Evolutionary conservation across 306 rosid species (phyloP).

Genomic region (Macrotyloma uniflorum): DNA sequence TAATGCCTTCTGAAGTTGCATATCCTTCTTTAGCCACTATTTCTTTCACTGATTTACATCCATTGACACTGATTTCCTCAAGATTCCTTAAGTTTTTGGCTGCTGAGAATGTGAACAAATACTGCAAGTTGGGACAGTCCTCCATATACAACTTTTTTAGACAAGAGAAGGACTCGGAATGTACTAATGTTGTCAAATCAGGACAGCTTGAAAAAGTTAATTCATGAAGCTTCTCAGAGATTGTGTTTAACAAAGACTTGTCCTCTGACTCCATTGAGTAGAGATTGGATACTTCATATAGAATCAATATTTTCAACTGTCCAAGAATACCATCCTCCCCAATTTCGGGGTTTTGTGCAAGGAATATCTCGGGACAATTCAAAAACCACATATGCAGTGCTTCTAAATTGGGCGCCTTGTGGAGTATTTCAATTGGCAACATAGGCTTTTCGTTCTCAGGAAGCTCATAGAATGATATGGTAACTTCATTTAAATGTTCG

Average conservation of each 20-base stretch:
- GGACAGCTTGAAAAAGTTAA: not conserved
- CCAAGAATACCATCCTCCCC: not conserved
- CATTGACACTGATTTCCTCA: accelerated
- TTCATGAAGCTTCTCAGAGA: not conserved
- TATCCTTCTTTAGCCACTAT: conserved; percentile 10
- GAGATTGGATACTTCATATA: not conserved
- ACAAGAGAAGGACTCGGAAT: not conserved
- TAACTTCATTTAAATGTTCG: not conserved
- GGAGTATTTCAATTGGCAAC: not conserved
- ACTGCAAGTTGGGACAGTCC: not conserved
- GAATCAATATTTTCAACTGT: not conserved
- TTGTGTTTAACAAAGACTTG: not conserved
- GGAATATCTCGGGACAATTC: not conserved
- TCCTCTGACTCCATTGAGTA: conserved; percentile 1
- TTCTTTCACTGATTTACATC: not conserved
- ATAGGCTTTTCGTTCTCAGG: not conserved
- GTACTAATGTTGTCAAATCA: not conserved
- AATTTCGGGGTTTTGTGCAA: not conserved
- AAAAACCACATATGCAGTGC: accelerated
- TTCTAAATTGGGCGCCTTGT: not conserved
- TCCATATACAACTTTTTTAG: not conserved
- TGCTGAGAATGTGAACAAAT: conserved; percentile 17
- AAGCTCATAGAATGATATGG: accelerated
- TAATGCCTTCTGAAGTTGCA: not conserved
- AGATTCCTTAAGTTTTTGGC: not conserved